These are phyloP conservation scores for Hymenoscyphus occultus DNA, from an alignment of 2,329 filamentous ascomycete genomes.

Conservation along the genomic window DNA sequence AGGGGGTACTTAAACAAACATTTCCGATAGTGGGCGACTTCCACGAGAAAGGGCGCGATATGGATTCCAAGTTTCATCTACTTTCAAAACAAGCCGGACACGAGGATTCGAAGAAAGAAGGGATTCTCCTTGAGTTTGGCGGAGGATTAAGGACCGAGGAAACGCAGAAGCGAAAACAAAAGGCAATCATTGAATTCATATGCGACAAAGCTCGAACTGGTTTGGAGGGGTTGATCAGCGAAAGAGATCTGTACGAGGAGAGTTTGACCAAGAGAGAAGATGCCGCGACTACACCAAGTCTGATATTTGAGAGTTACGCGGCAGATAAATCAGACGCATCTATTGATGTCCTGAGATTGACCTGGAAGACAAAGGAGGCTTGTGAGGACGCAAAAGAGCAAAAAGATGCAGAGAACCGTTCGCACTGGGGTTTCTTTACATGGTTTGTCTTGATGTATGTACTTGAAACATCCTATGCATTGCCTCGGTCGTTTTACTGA, in stretches of 20 bases:
- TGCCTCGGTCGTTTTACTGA: conserved; percentile 11
- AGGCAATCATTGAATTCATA: conserved; percentile 79
- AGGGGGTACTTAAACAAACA: conserved; percentile 51
- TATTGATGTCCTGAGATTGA: conserved; percentile 65
- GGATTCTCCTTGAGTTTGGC: conserved; percentile 65
- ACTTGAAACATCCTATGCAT: not conserved
- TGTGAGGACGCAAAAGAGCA: conserved; percentile 61
- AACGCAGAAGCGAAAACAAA: conserved; percentile 53
- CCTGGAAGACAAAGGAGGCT: conserved; percentile 85
- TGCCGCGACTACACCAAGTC: conserved; percentile 47
- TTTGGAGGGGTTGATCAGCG: conserved; percentile 65
- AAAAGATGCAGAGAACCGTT: conserved; percentile 42
- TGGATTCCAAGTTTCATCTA: conserved; percentile 65
- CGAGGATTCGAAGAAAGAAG: conserved; percentile 65
- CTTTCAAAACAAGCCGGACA: conserved; percentile 64
- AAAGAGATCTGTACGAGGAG: conserved; percentile 53
- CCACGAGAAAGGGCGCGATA: conserved; percentile 52
- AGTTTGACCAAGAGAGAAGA: conserved; percentile 35
- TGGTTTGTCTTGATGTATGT: conserved; percentile 88
- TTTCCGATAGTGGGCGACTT: conserved; percentile 76
- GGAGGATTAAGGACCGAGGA: conserved; percentile 57
- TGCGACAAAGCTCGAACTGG: conserved; percentile 74
- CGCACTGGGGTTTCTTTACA: conserved; percentile 91
- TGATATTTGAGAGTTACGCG: conserved; percentile 74
- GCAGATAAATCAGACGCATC: conserved; percentile 45